A percentile compares a stretch with the other conserved stretches of the same genome.
These are phyloP conservation scores for Gilbertella persicaria DNA, from an alignment of 371 early-diverging fungal genomes.

Conservation along the genomic window DNA sequence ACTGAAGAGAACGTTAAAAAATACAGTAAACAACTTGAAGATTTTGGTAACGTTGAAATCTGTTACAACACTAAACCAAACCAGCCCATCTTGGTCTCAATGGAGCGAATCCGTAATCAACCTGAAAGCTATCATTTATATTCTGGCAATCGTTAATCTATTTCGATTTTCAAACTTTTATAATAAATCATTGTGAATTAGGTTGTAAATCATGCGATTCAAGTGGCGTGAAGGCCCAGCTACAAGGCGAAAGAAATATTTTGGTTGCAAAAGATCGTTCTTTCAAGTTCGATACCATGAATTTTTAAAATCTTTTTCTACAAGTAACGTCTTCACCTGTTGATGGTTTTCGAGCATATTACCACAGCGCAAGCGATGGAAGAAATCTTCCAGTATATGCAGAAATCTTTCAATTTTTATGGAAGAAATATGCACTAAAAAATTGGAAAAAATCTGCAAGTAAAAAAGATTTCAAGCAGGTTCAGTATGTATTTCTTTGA, in stretches of 20 bases:
- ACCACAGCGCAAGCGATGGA: slow-evolving; percentile 6
- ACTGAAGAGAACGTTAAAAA: slow-evolving; percentile 14
- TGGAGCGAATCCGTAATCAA: slow-evolving; percentile 7
- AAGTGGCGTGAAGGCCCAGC: slow-evolving; percentile 15
- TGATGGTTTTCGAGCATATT: slow-evolving; percentile 11
- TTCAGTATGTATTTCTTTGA: too few species aligned
- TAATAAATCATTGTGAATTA: slow-evolving; percentile 2
- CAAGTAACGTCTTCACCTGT: slow-evolving; percentile 7
- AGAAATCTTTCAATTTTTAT: too few species aligned
- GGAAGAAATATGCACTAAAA: slow-evolving; percentile 3
- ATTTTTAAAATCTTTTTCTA: slow-evolving; percentile 1
- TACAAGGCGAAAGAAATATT: slow-evolving; percentile 3
- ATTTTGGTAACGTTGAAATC: slow-evolving; percentile 14
- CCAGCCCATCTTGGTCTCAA: slow-evolving; percentile 17
- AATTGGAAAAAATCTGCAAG: slow-evolving; percentile 1
- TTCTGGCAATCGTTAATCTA: slow-evolving; percentile 12
- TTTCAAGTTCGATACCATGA: slow-evolving; percentile 5
- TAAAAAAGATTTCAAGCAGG: too few species aligned
- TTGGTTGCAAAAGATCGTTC: slow-evolving; percentile 6
- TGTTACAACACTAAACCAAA: slow-evolving; percentile 17
- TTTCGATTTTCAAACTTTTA: slow-evolving; percentile 10
- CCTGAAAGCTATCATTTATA: slow-evolving; percentile 15
- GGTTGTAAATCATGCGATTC: slow-evolving; percentile 7
- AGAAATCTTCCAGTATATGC: too few species aligned
- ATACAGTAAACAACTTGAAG: slow-evolving; percentile 10